Conservation (phyloP, 2,329 filamentous ascomycete species). For the Reticulascus tulasneorum region DNA sequence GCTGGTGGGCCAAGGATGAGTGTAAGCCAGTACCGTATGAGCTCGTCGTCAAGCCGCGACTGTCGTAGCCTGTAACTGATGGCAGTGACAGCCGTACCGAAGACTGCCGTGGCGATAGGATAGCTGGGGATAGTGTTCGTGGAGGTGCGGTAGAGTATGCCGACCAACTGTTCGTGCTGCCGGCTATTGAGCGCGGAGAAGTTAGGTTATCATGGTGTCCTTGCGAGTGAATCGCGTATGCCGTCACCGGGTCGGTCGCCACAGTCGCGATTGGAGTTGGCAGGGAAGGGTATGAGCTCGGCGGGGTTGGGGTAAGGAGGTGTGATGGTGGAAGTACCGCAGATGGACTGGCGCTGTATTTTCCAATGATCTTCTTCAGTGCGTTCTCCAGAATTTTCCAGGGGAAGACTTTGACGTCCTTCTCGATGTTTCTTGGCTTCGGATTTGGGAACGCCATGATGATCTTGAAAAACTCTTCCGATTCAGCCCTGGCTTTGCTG, state of each 20-base stretch:
- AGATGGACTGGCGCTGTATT: constrained; percentile 66
- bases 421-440: constrained; percentile 96
- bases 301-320: constrained; percentile 35
- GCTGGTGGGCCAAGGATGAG: constrained; percentile 28
- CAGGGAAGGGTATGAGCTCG: constrained; percentile 36
- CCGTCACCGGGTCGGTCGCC: constrained; percentile 29
- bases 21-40: constrained; percentile 38
- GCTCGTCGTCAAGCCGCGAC: constrained; percentile 21
- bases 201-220: constrained; percentile 45
- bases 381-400: constrained; percentile 88
- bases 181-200: constrained; percentile 49
- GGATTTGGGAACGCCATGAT: constrained; percentile 97
- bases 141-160: constrained; percentile 35
- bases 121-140: constrained; percentile 41
- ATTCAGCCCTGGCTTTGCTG: constrained; percentile 87
- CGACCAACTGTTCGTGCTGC: constrained; percentile 44
- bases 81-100: constrained; percentile 23
- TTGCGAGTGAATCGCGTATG: constrained; percentile 35
- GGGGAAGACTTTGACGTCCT: constrained; percentile 97
- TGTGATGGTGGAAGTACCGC: constrained; percentile 33
- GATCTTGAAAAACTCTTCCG: constrained; percentile 96
- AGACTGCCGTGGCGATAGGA: constrained; percentile 27
- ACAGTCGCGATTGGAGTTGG: constrained; percentile 42
- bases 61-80: constrained; percentile 36
- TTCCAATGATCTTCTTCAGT: constrained; percentile 96